phyloP scores from a whole-genome alignment of 2,329 filamentous ascomycete species.

The Bertia moriformis region DNA sequence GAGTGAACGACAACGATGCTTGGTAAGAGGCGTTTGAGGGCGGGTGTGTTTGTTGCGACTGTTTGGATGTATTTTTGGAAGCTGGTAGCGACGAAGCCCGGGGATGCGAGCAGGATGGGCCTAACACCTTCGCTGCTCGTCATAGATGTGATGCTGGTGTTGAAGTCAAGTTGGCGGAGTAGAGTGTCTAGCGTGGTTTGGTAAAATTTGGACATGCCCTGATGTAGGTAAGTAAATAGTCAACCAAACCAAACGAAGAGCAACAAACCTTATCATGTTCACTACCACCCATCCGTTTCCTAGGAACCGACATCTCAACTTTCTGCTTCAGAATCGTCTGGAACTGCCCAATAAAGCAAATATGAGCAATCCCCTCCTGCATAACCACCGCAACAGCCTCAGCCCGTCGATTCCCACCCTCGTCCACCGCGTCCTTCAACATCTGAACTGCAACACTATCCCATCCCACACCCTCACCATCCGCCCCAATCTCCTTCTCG shows the following conservation, averaged over 20 bases:
- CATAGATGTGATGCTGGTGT: background rate
- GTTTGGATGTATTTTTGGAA: slow-evolving; percentile 1
- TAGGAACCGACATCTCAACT: slow-evolving; percentile 31
- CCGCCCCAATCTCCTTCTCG: slow-evolving; percentile 56
- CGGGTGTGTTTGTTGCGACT: background rate
- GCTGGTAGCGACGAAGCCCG: background rate
- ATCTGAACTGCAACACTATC: slow-evolving; percentile 74
- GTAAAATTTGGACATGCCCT: slow-evolving; percentile 1
- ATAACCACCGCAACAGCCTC: slow-evolving; percentile 74
- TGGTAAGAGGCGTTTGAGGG: background rate
- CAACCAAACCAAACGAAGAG: background rate
- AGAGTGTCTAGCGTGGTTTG: background rate
- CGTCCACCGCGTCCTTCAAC: slow-evolving; percentile 64
- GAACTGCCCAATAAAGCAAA: slow-evolving; percentile 69
- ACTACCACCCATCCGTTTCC: background rate
- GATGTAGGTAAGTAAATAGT: background rate
- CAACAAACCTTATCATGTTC: background rate
- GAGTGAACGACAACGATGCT: slow-evolving; percentile 1
- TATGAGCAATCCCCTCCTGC: slow-evolving; percentile 75
- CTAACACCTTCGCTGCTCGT: background rate
- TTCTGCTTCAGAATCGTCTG: slow-evolving; percentile 62
- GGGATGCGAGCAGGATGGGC: background rate
- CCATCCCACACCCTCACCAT: slow-evolving; percentile 32
- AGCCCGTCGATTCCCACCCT: slow-evolving; percentile 45
- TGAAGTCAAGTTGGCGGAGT: background rate